Conservation (phyloP, 2,329 filamentous ascomycete genomes). For the Neocatenulostroma microsporum region DNA sequence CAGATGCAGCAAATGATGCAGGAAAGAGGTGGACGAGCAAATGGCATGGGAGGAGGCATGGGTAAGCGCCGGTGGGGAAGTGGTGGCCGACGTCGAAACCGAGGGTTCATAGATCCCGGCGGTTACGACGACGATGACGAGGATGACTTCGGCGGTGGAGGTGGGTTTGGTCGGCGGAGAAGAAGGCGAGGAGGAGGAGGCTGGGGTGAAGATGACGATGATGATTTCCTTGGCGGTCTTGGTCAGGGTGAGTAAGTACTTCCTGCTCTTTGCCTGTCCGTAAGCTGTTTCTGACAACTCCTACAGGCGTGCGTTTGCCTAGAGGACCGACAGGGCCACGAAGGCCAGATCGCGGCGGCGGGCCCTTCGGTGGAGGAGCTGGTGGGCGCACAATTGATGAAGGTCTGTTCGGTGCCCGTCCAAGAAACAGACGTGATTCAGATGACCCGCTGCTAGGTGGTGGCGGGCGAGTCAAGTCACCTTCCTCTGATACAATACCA, state of each 20-base stretch:
- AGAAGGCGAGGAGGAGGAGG: neutral
- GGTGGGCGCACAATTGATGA: neutral
- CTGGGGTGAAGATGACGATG: conserved; percentile 5
- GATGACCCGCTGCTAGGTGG: neutral
- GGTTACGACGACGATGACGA: conserved; percentile 14
- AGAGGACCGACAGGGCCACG: neutral
- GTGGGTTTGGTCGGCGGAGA: neutral
- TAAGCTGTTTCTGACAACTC: neutral
- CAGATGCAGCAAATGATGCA: conserved; percentile 1
- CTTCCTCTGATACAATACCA: neutral
- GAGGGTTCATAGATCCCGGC: conserved; percentile 12
- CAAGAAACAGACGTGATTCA: neutral
- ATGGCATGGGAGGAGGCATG: conserved; percentile 7
- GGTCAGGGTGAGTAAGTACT: conserved; percentile 7
- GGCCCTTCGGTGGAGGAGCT: conserved; percentile 1
- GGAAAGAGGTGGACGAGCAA: conserved; percentile 6
- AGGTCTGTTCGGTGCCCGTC: neutral
- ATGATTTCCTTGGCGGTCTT: conserved; percentile 4
- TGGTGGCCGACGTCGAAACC: neutral
- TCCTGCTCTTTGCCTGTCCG: neutral
- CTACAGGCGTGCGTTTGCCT: neutral
- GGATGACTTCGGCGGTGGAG: neutral
- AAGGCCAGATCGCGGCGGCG: conserved; percentile 1
- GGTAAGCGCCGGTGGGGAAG: conserved; percentile 2
- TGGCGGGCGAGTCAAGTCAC: neutral